Base-by-base conservation (phyloP, 148 eudicot species). In the Beta vulgaris region DNA sequence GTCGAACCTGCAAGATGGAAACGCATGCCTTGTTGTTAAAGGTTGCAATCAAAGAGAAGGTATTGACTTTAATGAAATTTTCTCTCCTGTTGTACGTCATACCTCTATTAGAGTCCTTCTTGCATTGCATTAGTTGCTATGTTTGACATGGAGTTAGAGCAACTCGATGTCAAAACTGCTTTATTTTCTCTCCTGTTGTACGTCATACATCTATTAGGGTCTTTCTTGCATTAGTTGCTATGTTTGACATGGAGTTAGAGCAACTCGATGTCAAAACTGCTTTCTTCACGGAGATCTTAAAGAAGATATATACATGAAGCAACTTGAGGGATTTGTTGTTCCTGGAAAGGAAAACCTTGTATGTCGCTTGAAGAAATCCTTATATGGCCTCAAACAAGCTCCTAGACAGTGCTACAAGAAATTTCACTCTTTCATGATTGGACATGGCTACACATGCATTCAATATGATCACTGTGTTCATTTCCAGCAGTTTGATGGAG, bases 31-130 rank as follows among this genome's bases (percentile, higher is more conserved):
- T 4, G 62, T 58, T 32, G 40, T 34, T 14, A 3, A 31, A 13
- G 68, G 68, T 16, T 64, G 26, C 18, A 36, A 64, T 37, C 68
- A 64, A 60, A n/a, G n/a, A n/a, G n/a, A n/a, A n/a, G n/a, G n/a
- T n/a, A n/a, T n/a, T n/a, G n/a, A n/a, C n/a, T n/a, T 26, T 60
- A 29, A 31, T 60, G 65, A 60, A 14, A 11, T 60, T 60, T 60
- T 60, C 37, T 60, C 65, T 29, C 65, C 37, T 31, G 18, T 60
- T 29, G 18, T 29, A 26, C 15, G 36, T 29, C 36, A 60, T 60
- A 31, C 65, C 12, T 60, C 2, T 15, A 60, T 60, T 60, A 29
- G 36, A 60, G 65, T 60, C 13, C 65, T n/a, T n/a, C n/a, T n/a
- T n/a, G n/a, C n/a, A n/a, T n/a, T n/a, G n/a, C n/a, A n/a, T n/a